Conservation (phyloP, 305 asterid genomes). For the Striga hermonthica region DNA sequence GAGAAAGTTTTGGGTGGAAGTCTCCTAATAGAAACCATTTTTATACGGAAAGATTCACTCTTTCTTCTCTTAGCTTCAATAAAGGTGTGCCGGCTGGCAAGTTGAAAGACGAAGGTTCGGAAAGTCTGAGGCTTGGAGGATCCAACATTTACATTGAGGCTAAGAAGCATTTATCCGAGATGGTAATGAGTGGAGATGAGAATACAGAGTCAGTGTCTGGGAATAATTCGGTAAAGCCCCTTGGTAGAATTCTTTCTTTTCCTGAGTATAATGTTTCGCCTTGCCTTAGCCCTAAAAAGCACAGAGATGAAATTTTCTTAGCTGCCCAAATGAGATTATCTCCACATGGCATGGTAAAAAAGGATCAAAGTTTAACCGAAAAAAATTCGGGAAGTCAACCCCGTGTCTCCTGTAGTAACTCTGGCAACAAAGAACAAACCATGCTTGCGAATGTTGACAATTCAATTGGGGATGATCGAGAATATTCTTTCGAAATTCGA, state of each 20-base stretch:
- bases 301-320: conserved; percentile 41
- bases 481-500: conserved; percentile 33
- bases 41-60: conserved; percentile 64
- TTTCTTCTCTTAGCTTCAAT: conserved; percentile 47
- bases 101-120: conserved; percentile 33
- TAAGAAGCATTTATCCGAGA: conserved; percentile 83
- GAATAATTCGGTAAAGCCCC: conserved; percentile 53
- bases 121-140: conserved; percentile 38
- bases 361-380: conserved; percentile 40
- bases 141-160: conserved; percentile 80
- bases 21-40: conserved; percentile 95
- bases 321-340: conserved; percentile 49
- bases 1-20: conserved; percentile 68
- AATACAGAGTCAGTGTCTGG: conserved; percentile 38
- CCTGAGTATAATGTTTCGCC: conserved; percentile 65
- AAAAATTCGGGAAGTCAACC: conserved; percentile 37
- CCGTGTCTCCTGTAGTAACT: not conserved
- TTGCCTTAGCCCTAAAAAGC: conserved; percentile 57
- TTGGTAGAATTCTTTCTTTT: conserved; percentile 76
- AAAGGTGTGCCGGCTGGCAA: conserved; percentile 44
- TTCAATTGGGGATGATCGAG: conserved; percentile 32
- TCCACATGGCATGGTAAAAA: conserved; percentile 37
- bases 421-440: conserved; percentile 40
- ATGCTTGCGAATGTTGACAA: conserved; percentile 23
- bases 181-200: conserved; percentile 56